Percentiles rank a stretch among this genome's conserved stretches.
Conservation (phyloP, 164 flowering plant species). For the Platanus orientalis region DNA sequence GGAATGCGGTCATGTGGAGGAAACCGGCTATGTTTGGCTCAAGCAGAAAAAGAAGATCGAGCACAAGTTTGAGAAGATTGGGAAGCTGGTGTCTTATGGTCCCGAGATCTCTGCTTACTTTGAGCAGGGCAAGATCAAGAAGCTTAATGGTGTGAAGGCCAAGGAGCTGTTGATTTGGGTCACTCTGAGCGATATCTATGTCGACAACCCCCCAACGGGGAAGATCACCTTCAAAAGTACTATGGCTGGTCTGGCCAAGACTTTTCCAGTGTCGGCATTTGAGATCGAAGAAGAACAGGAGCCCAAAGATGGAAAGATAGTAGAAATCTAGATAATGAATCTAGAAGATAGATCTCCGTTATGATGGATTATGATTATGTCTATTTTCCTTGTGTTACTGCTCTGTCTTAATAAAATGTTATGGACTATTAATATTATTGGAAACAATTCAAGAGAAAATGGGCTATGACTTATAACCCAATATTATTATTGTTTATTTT, state of each 20-base stretch:
- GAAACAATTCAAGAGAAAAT: too few relatives aligned
- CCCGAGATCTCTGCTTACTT: slow-evolving; percentile 65
- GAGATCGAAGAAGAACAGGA: slow-evolving; percentile 29
- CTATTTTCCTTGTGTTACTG: too few relatives aligned
- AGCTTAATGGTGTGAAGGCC: slow-evolving; percentile 74
- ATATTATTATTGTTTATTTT: too few relatives aligned
- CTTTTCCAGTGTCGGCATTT: slow-evolving; percentile 60
- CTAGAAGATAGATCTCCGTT: too few relatives aligned
- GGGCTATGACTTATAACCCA: too few relatives aligned
- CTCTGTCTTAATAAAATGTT: too few relatives aligned
- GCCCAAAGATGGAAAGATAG: slow-evolving; percentile 16
- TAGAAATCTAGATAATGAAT: too few relatives aligned
- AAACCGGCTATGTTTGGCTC: slow-evolving; percentile 81
- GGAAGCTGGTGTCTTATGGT: slow-evolving; percentile 45
- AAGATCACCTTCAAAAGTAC: slow-evolving; percentile 63
- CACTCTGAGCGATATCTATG: slow-evolving; percentile 38
- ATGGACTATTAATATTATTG: too few relatives aligned
- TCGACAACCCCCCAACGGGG: slow-evolving; percentile 43
- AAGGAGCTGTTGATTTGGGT: slow-evolving; percentile 81
- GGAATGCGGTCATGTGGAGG: slow-evolving; percentile 52
- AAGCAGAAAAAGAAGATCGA: slow-evolving; percentile 61
- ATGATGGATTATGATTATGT: too few relatives aligned
- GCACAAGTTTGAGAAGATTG: slow-evolving; percentile 64
- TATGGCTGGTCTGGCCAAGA: slow-evolving; percentile 46
- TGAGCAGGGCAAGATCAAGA: slow-evolving; percentile 55